Conservation (phyloP, 208 protist species). For the Crithidia acanthocephali region DNA sequence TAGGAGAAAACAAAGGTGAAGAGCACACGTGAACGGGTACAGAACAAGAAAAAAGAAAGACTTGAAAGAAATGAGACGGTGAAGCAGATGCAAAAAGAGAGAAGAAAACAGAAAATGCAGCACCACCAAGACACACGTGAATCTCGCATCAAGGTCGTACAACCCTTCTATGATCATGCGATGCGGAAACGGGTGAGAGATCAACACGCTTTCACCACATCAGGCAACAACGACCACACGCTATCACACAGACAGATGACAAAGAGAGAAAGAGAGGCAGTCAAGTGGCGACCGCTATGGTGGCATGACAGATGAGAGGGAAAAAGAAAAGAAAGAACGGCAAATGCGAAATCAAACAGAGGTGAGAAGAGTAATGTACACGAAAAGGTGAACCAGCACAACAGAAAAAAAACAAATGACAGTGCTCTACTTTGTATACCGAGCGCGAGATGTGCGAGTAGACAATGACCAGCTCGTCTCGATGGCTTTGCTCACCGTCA, state of each 20-base stretch:
- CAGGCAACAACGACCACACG: too few species aligned
- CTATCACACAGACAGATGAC: too few species aligned
- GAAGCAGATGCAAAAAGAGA: neutral
- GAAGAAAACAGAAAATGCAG: slow-evolving; percentile 9
- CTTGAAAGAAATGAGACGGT: neutral
- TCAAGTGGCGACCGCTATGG: too few species aligned
- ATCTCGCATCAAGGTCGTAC: too few species aligned
- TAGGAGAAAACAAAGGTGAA: slow-evolving; percentile 5
- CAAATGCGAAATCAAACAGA: neutral
- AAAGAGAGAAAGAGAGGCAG: too few species aligned
- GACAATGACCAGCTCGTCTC: neutral
- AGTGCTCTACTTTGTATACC: neutral
- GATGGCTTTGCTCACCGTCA: slow-evolving; percentile 6
- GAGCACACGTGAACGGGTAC: neutral
- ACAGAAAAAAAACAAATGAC: slow-evolving; percentile 11
- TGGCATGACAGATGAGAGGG: neutral
- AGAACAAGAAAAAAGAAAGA: slow-evolving; percentile 11
- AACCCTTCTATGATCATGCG: too few species aligned
- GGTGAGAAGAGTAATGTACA: neutral
- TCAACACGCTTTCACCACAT: too few species aligned
- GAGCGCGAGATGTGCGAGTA: neutral
- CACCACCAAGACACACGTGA: too few species aligned
- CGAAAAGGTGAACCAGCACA: neutral
- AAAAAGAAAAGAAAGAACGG: slow-evolving; percentile 20
- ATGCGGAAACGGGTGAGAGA: too few species aligned